Evolutionary conservation across 1,284 basidiomycete genomes (phyloP).

Genomic region (Ustilago shanxiensis): DNA sequence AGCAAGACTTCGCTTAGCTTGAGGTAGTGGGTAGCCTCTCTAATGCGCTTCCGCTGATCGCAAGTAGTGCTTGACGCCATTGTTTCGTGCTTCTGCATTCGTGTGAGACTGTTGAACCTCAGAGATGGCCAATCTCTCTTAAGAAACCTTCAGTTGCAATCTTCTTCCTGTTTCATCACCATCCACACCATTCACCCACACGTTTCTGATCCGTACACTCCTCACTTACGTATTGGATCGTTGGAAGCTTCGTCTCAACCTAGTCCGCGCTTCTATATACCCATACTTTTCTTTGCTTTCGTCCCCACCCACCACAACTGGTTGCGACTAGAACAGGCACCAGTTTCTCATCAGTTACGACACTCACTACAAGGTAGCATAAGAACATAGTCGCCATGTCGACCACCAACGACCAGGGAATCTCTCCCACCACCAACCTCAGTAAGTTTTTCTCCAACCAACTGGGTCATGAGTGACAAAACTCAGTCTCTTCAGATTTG

Average conservation of each 20-base stretch:
- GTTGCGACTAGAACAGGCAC: background rate
- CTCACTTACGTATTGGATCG: background rate
- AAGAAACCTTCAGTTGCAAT: background rate
- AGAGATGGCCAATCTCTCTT: conserved; percentile 3
- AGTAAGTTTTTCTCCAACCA: conserved; percentile 16
- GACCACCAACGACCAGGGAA: conserved; percentile 5
- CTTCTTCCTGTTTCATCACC: background rate
- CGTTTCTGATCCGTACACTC: background rate
- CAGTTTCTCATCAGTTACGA: background rate
- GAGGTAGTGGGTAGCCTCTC: too few species aligned
- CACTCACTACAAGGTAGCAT: conserved; percentile 1
- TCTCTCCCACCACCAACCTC: conserved; percentile 39
- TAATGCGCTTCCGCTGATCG: background rate
- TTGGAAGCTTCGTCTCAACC: background rate
- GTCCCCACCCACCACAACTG: background rate
- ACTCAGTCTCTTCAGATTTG: background rate
- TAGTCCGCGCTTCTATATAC: background rate
- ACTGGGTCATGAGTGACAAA: background rate
- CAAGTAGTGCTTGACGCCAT: background rate
- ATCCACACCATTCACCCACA: background rate
- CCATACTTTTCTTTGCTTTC: background rate
- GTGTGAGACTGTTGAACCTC: too few species aligned
- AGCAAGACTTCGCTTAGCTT: background rate
- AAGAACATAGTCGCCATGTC: conserved; percentile 15
- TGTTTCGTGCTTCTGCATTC: background rate